Percentiles rank a stretch among this genome's conserved stretches.
Conservation (phyloP, 257 asterid genomes). For the Nicotiana knightiana region DNA sequence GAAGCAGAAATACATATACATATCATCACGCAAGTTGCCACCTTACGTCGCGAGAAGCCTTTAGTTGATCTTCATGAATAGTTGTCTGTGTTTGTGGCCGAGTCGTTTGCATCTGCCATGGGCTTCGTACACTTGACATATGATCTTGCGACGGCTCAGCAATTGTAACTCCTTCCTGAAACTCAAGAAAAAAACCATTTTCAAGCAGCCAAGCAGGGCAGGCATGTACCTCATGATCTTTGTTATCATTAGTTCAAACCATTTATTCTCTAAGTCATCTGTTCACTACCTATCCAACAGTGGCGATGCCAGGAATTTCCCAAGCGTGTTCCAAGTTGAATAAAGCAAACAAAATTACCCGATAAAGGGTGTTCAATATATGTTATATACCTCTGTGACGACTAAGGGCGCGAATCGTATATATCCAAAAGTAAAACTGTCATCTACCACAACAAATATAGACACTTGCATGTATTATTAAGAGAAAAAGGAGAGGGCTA, state of each 20-base stretch:
- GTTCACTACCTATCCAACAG: not conserved
- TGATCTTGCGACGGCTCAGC: constrained; percentile 40
- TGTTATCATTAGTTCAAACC: not conserved
- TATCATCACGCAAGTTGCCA: constrained; percentile 36
- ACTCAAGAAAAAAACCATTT: not conserved
- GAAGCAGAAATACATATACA: constrained; percentile 1
- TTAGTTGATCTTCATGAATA: constrained; percentile 67
- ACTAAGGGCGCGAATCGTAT: too few relatives aligned
- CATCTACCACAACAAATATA: too few relatives aligned
- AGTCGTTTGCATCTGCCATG: constrained; percentile 24
- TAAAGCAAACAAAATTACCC: too few relatives aligned
- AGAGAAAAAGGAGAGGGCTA: not conserved
- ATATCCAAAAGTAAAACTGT: too few relatives aligned
- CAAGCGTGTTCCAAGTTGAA: too few relatives aligned
- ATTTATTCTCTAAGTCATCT: not conserved
- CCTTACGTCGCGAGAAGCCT: constrained; percentile 99
- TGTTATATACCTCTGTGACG: too few relatives aligned
- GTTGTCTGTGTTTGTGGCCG: constrained; percentile 30
- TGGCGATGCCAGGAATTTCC: too few relatives aligned
- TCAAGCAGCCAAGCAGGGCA: not conserved
- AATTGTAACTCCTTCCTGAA: constrained; percentile 65
- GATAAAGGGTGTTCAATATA: too few relatives aligned
- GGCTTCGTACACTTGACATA: constrained; percentile 5
- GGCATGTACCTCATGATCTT: not conserved
- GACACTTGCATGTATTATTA: not conserved